phyloP scores from a whole-genome alignment of 2,329 filamentous ascomycete species.

The Fusarium luffae region DNA sequence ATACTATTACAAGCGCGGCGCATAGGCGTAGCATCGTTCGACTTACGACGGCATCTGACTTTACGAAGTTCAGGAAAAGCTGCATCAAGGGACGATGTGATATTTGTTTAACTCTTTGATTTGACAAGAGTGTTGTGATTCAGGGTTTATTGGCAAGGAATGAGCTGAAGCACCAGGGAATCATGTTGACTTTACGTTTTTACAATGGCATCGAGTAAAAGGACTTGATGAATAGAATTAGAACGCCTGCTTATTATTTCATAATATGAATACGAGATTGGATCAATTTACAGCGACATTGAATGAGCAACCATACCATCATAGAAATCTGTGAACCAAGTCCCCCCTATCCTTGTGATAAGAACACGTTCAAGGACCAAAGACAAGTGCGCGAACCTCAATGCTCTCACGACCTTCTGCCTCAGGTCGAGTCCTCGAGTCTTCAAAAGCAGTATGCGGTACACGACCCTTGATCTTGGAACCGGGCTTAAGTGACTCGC shows the following conservation, averaged over 20 bases:
- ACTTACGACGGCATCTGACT: conserved; percentile 24
- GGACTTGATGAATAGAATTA: conserved; percentile 38
- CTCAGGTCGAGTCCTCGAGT: conserved; percentile 76
- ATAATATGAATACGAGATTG: conserved; percentile 2
- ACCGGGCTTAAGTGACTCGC: conserved; percentile 62
- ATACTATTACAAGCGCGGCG: conserved; percentile 48
- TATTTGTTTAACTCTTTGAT: conserved; percentile 23
- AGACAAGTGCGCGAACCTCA: conserved; percentile 87
- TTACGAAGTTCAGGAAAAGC: conserved; percentile 14
- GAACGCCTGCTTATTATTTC: conserved; percentile 28
- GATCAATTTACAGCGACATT: background rate
- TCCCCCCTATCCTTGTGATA: background rate
- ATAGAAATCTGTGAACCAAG: background rate
- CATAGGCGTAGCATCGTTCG: conserved; percentile 38
- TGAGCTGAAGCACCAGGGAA: conserved; percentile 6
- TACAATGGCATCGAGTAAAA: conserved; percentile 5
- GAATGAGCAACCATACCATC: background rate
- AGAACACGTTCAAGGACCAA: conserved; percentile 64
- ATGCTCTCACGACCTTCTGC: conserved; percentile 86
- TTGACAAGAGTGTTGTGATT: conserved; percentile 14
- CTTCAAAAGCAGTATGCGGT: conserved; percentile 82
- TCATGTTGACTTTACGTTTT: conserved; percentile 19
- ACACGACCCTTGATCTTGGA: conserved; percentile 65
- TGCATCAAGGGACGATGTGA: conserved; percentile 12
- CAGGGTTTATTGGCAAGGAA: conserved; percentile 8